Base-by-base conservation (phyloP, 2,329 filamentous ascomycete species). In the Diaporthe caulivora region DNA sequence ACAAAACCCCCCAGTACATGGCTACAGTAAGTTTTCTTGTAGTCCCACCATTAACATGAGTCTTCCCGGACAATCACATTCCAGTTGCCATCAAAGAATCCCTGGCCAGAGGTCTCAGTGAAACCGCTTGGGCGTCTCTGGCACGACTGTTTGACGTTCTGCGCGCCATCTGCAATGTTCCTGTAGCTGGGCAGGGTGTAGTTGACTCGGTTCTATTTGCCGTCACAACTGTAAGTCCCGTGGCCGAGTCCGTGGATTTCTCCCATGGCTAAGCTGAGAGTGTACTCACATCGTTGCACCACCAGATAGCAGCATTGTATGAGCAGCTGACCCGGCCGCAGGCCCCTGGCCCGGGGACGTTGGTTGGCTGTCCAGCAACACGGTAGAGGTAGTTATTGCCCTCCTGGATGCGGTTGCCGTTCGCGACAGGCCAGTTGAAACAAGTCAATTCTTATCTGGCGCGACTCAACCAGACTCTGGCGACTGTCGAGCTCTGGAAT, bases 61-160 rank as follows among this genome's bases (percentile, higher is more conserved):
- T 21, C 26, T 21, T 11, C 29, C 53, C 58, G 26, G 15, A 70
- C 21, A 29, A 68, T 68, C 47, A 68, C 64, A 40, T 68, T 68
- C 64, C 64, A 68, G 24, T 53, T 53, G 15, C 53, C 64, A 40
- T 68, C 49, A 17, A 68, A 68, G n/a, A 68, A 54, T 49, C 53
- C 47, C 64, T 68, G 64, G 15, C 64, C 64, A 37, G 24, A 40
- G 31, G 53, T 53, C 24, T 40, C 31, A n/a, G 47, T 40, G 31
- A 37, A 31, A 17, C 26, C 51, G 7, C 18, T 24, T 13, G 26
- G 10, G 8, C 13, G 18, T 24, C 34, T 9, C 49, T 29, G n/a
- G 10, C 64, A 68, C n/a, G 40, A 21, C 5, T 54, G 24, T 18
- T 53, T 49, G 31, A 68, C 64, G 40, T 37, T 40, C 34, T 49